Evolutionary conservation across 139 green algal species (phyloP).

Genomic region (Chlamydomonas applanata): DNA sequence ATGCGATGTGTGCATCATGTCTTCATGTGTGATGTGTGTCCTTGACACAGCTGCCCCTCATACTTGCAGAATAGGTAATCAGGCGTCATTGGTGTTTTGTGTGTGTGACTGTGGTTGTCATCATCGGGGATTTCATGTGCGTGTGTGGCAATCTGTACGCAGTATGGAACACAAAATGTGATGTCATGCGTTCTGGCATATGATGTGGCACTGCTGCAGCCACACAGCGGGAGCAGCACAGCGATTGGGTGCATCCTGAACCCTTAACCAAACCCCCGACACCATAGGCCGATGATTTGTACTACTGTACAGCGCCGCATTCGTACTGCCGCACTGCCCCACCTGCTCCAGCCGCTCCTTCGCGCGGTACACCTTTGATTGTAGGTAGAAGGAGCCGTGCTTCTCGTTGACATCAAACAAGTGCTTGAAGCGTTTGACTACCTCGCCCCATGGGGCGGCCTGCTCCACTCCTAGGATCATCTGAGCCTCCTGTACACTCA

Average conservation of each 20-base stretch:
- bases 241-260: background rate
- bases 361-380: constrained; percentile 81
- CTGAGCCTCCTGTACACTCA: constrained; percentile 75
- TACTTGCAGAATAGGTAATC: background rate
- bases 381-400: constrained; percentile 87
- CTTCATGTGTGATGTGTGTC: background rate
- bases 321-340: background rate
- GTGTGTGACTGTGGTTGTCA: background rate
- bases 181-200: too few relatives aligned
- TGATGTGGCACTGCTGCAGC: background rate
- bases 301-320: background rate
- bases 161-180: too few relatives aligned
- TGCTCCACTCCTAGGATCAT: constrained; percentile 72
- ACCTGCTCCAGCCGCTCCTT: constrained; percentile 48
- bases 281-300: background rate
- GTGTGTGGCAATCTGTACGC: too few relatives aligned
- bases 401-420: constrained; percentile 85
- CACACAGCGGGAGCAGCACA: background rate
- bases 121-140: background rate
- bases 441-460: constrained; percentile 63
- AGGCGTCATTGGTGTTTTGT: background rate
- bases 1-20: too few relatives aligned
- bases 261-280: background rate
- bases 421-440: constrained; percentile 83
- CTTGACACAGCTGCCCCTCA: background rate